Evolutionary conservation across 257 asterid species (phyloP).

Genomic region (Solanum bulbocastanum): DNA sequence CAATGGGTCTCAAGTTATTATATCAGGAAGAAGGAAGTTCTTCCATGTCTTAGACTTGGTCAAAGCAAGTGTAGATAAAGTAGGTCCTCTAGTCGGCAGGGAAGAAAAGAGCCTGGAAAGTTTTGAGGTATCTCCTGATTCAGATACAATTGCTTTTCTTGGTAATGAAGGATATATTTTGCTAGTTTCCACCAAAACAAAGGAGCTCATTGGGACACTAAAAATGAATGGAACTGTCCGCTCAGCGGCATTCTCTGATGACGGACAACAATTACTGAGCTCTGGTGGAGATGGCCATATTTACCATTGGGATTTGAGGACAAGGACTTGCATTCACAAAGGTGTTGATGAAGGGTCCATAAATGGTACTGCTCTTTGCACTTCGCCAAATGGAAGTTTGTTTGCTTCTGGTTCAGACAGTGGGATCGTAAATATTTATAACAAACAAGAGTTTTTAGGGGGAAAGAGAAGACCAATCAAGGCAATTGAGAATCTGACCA

Average conservation of each 20-base stretch:
- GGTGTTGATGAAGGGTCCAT: slow-evolving; percentile 93
- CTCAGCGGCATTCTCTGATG: slow-evolving; percentile 61
- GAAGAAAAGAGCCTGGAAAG: slow-evolving; percentile 92
- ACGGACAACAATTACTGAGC: slow-evolving; percentile 55
- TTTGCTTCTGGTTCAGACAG: slow-evolving; percentile 95
- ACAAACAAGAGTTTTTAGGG: slow-evolving; percentile 53
- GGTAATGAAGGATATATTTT: slow-evolving; percentile 87
- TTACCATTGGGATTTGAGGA: slow-evolving; percentile 84
- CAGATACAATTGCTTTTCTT: slow-evolving; percentile 65
- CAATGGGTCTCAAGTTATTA: slow-evolving; percentile 76
- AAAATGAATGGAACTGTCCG: slow-evolving; percentile 92
- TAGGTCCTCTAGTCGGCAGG: slow-evolving; percentile 77
- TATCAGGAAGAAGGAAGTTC: slow-evolving; percentile 81
- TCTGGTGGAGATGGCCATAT: slow-evolving; percentile 89
- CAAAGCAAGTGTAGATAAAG: slow-evolving; percentile 55
- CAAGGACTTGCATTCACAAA: slow-evolving; percentile 67
- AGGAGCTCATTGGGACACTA: slow-evolving; percentile 74
- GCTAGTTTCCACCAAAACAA: slow-evolving; percentile 69
- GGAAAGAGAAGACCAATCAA: slow-evolving; percentile 81
- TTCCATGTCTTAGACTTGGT: slow-evolving; percentile 75
- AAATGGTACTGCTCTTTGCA: slow-evolving; percentile 59
- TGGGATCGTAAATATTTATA: slow-evolving; percentile 77
- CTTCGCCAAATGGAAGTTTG: slow-evolving; percentile 52
- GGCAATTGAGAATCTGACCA: slow-evolving; percentile 61
- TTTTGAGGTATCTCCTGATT: slow-evolving; percentile 95